Conservation (phyloP, 768 basidiomycete genomes). For the Pluteus cervinus region DNA sequence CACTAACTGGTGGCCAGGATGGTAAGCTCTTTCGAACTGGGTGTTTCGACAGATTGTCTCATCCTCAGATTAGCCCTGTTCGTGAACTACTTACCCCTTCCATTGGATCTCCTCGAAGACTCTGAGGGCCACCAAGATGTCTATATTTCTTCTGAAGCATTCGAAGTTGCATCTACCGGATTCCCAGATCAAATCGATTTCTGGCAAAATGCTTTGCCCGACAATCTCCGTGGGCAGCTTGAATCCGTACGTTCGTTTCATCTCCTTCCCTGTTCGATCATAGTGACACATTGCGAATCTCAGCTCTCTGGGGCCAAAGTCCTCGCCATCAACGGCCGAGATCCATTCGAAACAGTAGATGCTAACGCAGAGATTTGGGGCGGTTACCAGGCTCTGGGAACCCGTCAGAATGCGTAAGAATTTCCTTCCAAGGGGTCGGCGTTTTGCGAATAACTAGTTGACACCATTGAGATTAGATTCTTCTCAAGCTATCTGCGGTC, state of each 20-base stretch:
- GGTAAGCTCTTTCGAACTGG: no score
- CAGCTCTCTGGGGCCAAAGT: slow-evolving; percentile 49
- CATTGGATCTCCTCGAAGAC: slow-evolving; percentile 40
- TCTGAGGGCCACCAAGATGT: slow-evolving; percentile 38
- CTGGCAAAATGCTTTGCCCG: slow-evolving; percentile 49
- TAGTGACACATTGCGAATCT: no score
- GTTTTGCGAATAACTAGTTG: no score
- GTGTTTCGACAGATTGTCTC: no score
- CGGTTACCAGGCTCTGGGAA: slow-evolving; percentile 46
- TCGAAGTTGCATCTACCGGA: slow-evolving; percentile 41
- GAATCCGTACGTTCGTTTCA: slow-evolving; percentile 26
- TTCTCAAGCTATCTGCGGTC: slow-evolving; percentile 39
- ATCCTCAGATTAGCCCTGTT: slow-evolving; percentile 29
- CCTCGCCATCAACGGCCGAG: slow-evolving; percentile 41
- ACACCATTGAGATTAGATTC: slow-evolving; percentile 28
- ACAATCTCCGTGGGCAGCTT: slow-evolving; percentile 38
- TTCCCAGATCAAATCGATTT: slow-evolving; percentile 45
- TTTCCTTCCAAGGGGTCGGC: no score
- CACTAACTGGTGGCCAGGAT: no score
- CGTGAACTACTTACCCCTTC: slow-evolving; percentile 42
- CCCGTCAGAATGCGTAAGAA: slow-evolving; percentile 41
- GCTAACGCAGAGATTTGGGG: slow-evolving; percentile 45
- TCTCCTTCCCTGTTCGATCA: not conserved
- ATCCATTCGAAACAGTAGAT: slow-evolving; percentile 46
- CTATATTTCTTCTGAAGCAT: slow-evolving; percentile 50